These are phyloP conservation scores for Parmelia sp. DNA, from an alignment of 495 filamentous ascomycete genomes.

Conservation along the genomic window DNA sequence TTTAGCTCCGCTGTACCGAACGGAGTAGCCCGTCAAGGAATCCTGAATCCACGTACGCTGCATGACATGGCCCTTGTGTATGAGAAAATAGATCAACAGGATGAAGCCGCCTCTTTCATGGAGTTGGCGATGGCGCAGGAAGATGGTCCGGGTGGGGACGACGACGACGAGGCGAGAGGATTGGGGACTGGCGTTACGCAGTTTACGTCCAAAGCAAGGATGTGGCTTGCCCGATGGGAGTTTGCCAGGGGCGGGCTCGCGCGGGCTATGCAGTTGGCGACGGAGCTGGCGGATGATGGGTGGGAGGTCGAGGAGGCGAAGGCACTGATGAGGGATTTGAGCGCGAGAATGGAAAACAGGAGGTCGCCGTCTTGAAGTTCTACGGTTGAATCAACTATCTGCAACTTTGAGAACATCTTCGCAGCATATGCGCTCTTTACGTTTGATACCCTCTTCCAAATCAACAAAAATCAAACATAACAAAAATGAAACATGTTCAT, in stretches of 20 bases:
- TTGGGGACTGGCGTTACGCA: constrained; percentile 71
- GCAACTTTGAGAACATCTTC: no score
- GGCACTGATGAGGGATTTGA: constrained; percentile 81
- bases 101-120: constrained; percentile 87
- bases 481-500: no score
- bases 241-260: constrained; percentile 66
- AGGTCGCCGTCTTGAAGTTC: constrained; percentile 6
- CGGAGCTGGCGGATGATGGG: constrained; percentile 91
- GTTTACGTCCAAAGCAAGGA: constrained; percentile 81
- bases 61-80: constrained; percentile 86
- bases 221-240: constrained; percentile 87
- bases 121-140: constrained; percentile 90
- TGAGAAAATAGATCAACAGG: constrained; percentile 65
- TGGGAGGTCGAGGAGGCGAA: constrained; percentile 98
- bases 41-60: constrained; percentile 84
- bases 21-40: constrained; percentile 35
- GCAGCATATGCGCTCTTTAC: no score
- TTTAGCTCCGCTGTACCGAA: constrained; percentile 30
- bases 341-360: constrained; percentile 64
- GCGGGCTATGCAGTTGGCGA: constrained; percentile 73
- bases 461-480: no score
- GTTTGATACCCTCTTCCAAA: no score
- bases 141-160: constrained; percentile 39
- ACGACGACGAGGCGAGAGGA: constrained; percentile 41
- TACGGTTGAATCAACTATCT: no score